Evolutionary conservation across 805 yeast genomes (phyloP).

Genomic region (Kuraishia hungarica): DNA sequence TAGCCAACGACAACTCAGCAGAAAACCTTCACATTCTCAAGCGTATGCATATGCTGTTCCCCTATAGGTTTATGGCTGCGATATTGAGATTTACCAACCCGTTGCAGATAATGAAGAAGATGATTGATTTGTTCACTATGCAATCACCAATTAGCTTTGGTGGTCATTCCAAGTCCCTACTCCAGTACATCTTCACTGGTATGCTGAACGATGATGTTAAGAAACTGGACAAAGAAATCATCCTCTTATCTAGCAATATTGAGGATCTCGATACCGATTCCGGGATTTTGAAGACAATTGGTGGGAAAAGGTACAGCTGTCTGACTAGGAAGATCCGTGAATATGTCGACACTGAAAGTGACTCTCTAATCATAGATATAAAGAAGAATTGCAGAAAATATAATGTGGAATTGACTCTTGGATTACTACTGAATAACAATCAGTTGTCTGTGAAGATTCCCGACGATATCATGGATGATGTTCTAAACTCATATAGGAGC

Average conservation of each 20-base stretch:
- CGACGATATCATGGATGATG: conserved; percentile 7
- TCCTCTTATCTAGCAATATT: conserved; percentile 33
- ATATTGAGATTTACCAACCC: conserved; percentile 84
- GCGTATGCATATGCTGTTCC: conserved; percentile 69
- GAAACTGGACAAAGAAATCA: conserved; percentile 47
- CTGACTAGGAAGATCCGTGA: conserved; percentile 18
- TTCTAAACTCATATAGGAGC: conserved; percentile 13
- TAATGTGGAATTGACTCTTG: conserved; percentile 15
- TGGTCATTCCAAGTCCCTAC: conserved; percentile 40
- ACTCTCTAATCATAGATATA: conserved; percentile 17
- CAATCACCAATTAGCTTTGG: conserved; percentile 51
- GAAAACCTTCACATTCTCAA: conserved; percentile 67
- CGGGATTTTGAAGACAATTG: not conserved
- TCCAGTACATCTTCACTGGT: conserved; percentile 69
- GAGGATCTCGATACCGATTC: conserved; percentile 11
- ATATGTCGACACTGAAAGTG: conserved; percentile 16
- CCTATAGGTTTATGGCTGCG: conserved; percentile 69
- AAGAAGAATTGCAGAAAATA: conserved; percentile 20
- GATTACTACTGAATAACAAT: conserved; percentile 17
- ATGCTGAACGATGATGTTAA: conserved; percentile 68
- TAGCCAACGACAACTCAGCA: conserved; percentile 75
- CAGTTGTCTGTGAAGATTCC: conserved; percentile 5
- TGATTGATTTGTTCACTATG: conserved; percentile 78
- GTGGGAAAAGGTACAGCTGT: not conserved
- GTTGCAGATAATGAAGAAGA: conserved; percentile 65